phyloP scores from a whole-genome alignment of 768 basidiomycete species.

The Tylopilus balloui region DNA sequence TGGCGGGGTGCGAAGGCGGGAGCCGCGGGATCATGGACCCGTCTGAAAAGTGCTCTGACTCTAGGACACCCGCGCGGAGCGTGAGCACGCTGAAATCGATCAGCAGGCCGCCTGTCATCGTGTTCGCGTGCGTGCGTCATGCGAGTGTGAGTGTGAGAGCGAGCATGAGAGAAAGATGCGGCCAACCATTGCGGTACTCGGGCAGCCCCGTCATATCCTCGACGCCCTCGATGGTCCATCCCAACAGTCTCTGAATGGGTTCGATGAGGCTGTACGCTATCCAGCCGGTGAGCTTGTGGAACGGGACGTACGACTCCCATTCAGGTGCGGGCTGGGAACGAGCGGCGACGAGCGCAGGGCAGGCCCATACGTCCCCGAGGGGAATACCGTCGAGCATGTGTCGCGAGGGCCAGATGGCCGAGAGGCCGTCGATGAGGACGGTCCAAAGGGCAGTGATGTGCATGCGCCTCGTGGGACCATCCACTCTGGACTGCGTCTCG shows the following conservation, averaged over 20 bases:
- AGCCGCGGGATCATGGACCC: constrained; percentile 49
- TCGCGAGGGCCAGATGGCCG: constrained; percentile 85
- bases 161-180: too few relatives aligned
- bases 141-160: neutral
- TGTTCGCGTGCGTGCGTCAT: neutral
- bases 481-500: constrained; percentile 45
- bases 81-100: constrained; percentile 78
- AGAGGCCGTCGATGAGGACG: constrained; percentile 74
- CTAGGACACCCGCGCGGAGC: constrained; percentile 53
- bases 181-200: constrained; percentile 83
- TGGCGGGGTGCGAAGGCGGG: constrained; percentile 76
- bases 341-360: constrained; percentile 50
- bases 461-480: constrained; percentile 43
- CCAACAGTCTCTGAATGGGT: constrained; percentile 69
- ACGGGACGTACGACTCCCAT: constrained; percentile 77
- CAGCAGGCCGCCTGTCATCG: constrained; percentile 71
- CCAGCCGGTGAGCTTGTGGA: constrained; percentile 97
- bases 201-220: constrained; percentile 90
- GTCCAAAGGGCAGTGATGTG: constrained; percentile 79
- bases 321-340: constrained; percentile 35
- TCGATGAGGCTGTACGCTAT: constrained; percentile 86
- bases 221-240: constrained; percentile 78
- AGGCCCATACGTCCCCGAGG: constrained; percentile 95
- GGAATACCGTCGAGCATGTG: constrained; percentile 59
- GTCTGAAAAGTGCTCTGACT: constrained; percentile 40